Conservation (phyloP, 148 eudicot species). For the Agrostemma githago region DNA sequence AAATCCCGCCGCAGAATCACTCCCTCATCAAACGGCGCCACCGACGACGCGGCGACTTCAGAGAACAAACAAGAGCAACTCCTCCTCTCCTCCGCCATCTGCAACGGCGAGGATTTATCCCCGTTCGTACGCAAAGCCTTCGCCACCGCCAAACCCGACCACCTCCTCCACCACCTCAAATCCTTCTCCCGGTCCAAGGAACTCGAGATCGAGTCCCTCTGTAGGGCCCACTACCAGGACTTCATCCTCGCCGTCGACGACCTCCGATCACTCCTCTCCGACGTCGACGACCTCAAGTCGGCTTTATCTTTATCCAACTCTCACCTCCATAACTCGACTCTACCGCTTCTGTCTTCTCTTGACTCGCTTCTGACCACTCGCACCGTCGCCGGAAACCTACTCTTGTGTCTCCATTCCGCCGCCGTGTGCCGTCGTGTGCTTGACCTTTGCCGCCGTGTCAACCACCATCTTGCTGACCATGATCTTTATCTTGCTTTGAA, state of each 20-base stretch:
- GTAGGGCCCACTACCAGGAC: constrained; percentile 89
- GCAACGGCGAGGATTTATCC: constrained; percentile 81
- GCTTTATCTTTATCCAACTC: constrained; percentile 58
- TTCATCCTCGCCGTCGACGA: constrained; percentile 94
- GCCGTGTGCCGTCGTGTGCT: constrained; percentile 35
- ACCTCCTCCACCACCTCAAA: constrained; percentile 63
- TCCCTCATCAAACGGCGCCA: constrained; percentile 23
- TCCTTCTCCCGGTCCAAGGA: constrained; percentile 67
- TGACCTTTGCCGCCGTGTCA: constrained; percentile 62
- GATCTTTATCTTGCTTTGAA: constrained; percentile 69
- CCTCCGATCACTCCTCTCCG: constrained; percentile 85
- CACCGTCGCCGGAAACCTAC: constrained; percentile 41
- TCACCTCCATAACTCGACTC: constrained; percentile 60
- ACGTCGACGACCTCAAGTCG: constrained; percentile 78
- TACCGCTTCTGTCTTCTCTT: constrained; percentile 54
- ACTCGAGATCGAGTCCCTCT: constrained; percentile 78
- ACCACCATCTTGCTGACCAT: constrained; percentile 39
- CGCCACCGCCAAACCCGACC: constrained; percentile 70
- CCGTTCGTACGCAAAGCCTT: constrained; percentile 81
- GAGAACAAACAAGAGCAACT: constrained; percentile 72
- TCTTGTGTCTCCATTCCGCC: constrained; percentile 39
- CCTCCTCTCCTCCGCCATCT: constrained; percentile 80
- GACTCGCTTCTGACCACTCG: constrained; percentile 55
- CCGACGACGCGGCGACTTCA: constrained; percentile 27
- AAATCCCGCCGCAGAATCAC: constrained; percentile 62